Evolutionary conservation across 768 basidiomycete species (phyloP).

Genomic region (Suillus americanus): DNA sequence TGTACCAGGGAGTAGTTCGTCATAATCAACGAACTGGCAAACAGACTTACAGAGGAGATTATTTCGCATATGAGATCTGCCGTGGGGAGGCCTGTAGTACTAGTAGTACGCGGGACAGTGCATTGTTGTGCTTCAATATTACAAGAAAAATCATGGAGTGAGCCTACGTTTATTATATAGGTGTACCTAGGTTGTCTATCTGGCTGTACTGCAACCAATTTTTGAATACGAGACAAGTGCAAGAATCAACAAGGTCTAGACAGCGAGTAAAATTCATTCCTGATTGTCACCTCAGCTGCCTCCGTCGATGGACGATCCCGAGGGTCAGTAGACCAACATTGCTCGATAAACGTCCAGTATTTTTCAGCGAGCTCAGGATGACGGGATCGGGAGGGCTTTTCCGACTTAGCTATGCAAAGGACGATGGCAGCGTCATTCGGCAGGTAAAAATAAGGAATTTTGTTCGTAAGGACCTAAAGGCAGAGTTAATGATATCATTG

Average conservation of each 20-base stretch:
- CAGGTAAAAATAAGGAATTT: neutral
- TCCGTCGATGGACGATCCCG: neutral
- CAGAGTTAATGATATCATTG: constrained; percentile 11
- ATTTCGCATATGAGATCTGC: neutral
- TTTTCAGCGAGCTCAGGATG: neutral
- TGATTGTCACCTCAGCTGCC: neutral
- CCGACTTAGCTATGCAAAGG: neutral
- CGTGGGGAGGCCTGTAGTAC: neutral
- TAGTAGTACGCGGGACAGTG: neutral
- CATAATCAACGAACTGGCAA: neutral
- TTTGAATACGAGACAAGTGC: no score
- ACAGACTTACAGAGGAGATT: neutral
- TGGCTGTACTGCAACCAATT: no score
- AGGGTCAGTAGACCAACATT: neutral
- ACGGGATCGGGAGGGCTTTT: neutral
- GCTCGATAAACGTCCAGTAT: neutral
- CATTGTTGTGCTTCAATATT: neutral
- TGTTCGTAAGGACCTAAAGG: neutral
- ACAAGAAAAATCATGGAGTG: neutral
- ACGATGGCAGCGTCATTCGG: neutral
- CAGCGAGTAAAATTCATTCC: neutral
- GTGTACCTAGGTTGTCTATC: no score
- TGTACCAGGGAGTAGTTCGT: neutral
- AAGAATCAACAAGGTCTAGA: no score
- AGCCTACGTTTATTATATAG: neutral